Conservation (phyloP, 2,329 filamentous ascomycete species). For the Alternaria solani region DNA sequence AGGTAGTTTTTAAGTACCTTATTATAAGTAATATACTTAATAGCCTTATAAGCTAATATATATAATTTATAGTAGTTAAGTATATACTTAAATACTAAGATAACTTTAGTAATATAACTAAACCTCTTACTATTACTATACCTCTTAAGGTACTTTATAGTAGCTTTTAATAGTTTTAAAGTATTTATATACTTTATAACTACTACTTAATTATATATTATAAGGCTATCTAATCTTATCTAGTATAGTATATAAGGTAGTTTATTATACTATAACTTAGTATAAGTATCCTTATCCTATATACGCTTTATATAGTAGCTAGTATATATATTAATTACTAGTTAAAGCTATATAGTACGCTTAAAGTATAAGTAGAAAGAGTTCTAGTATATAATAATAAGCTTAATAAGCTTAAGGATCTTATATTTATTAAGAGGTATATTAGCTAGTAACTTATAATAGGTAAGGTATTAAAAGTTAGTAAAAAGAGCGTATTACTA, state of each 20-base stretch:
- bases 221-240: constrained; percentile 7
- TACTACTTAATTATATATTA: constrained; percentile 1
- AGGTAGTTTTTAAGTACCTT: constrained; percentile 10
- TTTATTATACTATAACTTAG: not conserved
- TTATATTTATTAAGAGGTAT: not conserved
- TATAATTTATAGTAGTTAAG: not conserved
- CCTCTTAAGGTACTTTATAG: constrained; percentile 9
- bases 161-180: constrained; percentile 1
- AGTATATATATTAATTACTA: not conserved
- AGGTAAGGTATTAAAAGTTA: not conserved
- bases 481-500: constrained; percentile 11
- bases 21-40: not conserved
- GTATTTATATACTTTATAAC: constrained; percentile 7
- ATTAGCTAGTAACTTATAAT: not conserved
- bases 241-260: not conserved
- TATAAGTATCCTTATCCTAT: not conserved
- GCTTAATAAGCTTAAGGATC: not conserved
- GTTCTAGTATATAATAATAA: not conserved
- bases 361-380: not conserved
- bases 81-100: constrained; percentile 7
- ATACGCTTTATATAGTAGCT: not conserved
- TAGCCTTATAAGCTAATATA: not conserved
- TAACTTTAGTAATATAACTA: not conserved
- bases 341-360: not conserved
- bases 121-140: not conserved